Percentiles rank a stretch among this genome's conserved stretches.
These are phyloP conservation scores for Omphalea diandra DNA, from an alignment of 441 rosid genomes.

Conservation along the genomic window DNA sequence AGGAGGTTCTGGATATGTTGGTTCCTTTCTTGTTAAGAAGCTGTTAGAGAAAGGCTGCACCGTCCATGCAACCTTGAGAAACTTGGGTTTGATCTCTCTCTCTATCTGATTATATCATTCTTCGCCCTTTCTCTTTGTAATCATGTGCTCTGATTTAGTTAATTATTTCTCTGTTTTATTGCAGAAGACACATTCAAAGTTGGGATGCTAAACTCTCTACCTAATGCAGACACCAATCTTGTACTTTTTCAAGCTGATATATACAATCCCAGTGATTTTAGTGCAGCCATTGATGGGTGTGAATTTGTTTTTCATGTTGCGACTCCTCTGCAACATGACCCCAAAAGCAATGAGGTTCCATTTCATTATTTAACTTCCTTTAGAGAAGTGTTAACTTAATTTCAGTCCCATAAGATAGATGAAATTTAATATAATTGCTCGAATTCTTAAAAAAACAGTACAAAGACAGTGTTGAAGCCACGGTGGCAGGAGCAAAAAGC, in stretches of 20 bases:
- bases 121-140: no score
- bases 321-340: conserved; percentile 19
- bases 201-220: conserved; percentile 37
- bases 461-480: conserved; percentile 20
- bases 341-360: conserved; percentile 21
- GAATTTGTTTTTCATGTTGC: conserved; percentile 42
- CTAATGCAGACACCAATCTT: conserved; percentile 32
- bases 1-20: conserved; percentile 47
- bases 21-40: conserved; percentile 40
- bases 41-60: conserved; percentile 36
- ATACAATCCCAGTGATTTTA: conserved; percentile 30
- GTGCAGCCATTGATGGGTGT: conserved; percentile 41
- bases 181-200: conserved; percentile 39
- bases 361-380: no score
- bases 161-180: neutral
- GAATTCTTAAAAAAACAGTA: conserved; percentile 19
- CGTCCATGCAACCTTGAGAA: conserved; percentile 43
- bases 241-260: conserved; percentile 43
- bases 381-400: no score
- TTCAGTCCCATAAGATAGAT: no score
- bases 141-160: neutral
- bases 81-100: conserved; percentile 22
- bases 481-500: conserved; percentile 26
- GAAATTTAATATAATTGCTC: no score
- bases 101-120: neutral